A percentile compares a stretch with the other conserved stretches of the same genome.
Evolutionary conservation across 2,329 filamentous ascomycete species (phyloP).

Genomic region (Alternaria ventricosa): DNA sequence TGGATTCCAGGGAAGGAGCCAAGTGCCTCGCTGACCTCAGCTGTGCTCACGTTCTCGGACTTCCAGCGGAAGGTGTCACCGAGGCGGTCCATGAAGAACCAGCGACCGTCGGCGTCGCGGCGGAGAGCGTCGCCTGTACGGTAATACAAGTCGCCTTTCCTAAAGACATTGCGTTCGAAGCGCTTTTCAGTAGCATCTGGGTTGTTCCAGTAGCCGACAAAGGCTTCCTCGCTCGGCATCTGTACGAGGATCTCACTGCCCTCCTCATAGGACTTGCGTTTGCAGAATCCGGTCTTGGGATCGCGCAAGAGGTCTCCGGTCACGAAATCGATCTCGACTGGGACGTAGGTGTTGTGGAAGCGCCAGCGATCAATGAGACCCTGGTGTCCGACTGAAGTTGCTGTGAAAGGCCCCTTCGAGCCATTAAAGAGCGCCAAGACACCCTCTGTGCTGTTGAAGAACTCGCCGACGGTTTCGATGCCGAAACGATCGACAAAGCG

Average conservation of each 20-base stretch:
- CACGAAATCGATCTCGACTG: conserved; percentile 72
- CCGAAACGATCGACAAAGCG: conserved; percentile 69
- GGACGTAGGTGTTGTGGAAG: conserved; percentile 64
- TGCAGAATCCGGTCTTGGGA: conserved; percentile 70
- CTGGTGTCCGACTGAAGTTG: conserved; percentile 73
- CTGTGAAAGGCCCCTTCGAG: conserved; percentile 66
- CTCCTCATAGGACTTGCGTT: conserved; percentile 66
- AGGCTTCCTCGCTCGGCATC: conserved; percentile 63
- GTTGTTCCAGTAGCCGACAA: conserved; percentile 75
- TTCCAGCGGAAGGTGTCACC: conserved; percentile 61
- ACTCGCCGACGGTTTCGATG: conserved; percentile 70
- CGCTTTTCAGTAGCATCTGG: conserved; percentile 68
- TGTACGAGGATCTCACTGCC: conserved; percentile 79
- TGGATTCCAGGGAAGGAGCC: conserved; percentile 54
- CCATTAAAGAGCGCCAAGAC: conserved; percentile 68
- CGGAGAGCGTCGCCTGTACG: conserved; percentile 57
- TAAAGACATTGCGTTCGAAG: conserved; percentile 56
- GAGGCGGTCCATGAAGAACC: conserved; percentile 58
- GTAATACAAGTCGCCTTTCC: conserved; percentile 57
- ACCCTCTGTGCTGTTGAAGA: conserved; percentile 80
- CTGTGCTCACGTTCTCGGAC: conserved; percentile 57
- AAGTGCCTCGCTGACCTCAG: conserved; percentile 55
- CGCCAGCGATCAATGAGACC: conserved; percentile 65
- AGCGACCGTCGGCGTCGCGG: conserved; percentile 52
- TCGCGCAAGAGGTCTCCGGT: conserved; percentile 72